Base-by-base conservation (phyloP, 75 land plant species). In the Pinus taeda region DNA sequence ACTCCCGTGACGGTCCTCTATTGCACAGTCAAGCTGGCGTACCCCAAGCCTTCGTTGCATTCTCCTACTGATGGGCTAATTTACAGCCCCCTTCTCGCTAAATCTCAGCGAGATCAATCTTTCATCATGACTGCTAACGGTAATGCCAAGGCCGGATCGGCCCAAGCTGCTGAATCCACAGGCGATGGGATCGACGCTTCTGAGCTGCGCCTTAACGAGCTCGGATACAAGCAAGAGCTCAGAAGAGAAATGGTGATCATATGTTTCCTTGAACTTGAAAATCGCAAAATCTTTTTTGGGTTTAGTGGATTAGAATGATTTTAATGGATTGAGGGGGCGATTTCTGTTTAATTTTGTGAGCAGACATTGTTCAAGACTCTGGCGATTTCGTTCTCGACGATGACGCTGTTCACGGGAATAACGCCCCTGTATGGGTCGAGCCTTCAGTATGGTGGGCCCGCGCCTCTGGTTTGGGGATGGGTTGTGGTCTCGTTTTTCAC, bases 191-290 rank as follows among this genome's bases (percentile, higher is more conserved):
- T 88, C 85, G 95, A 93, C 76, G 76, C 95, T 5, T 93, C 85
- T 2, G 95, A 93, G 85, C 88, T 78, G 57, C 89, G 95, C 36
- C 93, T 93, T 75, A 92, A 92, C 76, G 93, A 91, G 87, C 85
- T 93, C 42, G 95, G 95, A 8, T 93, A 93, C 95, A 93, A 88
- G 84, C 93, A 93, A 75, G 93, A 93, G 76, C 85, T 93, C 66
- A 66, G 93, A 59, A 71, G 93, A 77, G 95, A 93, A 73, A 93
- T 93, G 89, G 95, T 93, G 73, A 22, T 29, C 14, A 18, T 29
- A 24, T 39, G 17, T 78, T 59, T 57, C 17, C 69, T 26, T 49
- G 55, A 49, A 2, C 55, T 9, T 49, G 13, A 49, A 49, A 49
- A 49, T 49, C 55, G 9, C 12, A 49, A 49, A 49, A 9, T 0